Evolutionary conservation across 495 filamentous ascomycete species (phyloP).

Genomic region (Aspergillus mulundensis): DNA sequence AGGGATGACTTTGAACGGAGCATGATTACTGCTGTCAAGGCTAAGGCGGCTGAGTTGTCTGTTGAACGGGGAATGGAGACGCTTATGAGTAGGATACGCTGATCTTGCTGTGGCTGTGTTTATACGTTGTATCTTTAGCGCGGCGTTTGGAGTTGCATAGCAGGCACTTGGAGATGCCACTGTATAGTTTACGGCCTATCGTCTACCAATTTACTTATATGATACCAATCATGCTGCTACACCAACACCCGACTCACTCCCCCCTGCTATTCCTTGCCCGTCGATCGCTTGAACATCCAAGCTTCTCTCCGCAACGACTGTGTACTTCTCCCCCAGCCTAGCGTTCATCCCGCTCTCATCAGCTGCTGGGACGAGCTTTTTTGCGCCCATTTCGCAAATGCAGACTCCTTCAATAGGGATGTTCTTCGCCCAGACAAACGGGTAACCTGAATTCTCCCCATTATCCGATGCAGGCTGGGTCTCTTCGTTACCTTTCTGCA

Average conservation of each 20-base stretch:
- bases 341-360: conserved; percentile 26
- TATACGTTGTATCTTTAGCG: conserved; percentile 13
- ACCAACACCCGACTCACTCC: background rate
- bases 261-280: background rate
- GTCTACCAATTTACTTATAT: background rate
- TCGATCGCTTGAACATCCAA: conserved; percentile 14
- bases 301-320: conserved; percentile 33
- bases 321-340: conserved; percentile 42
- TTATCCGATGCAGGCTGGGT: background rate
- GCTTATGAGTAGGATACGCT: conserved; percentile 86
- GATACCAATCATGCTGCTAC: background rate
- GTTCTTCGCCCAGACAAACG: conserved; percentile 58
- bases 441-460: conserved; percentile 2
- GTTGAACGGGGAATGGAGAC: conserved; percentile 77
- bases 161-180: background rate
- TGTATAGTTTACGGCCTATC: background rate
- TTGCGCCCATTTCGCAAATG: conserved; percentile 77
- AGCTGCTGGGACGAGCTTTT: conserved; percentile 42
- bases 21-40: conserved; percentile 84
- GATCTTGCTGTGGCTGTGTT: conserved; percentile 14
- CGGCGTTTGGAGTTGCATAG: conserved; percentile 18
- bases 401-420: conserved; percentile 58
- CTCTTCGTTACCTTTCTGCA: background rate
- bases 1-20: conserved; percentile 91
- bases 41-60: conserved; percentile 76